Conservation (phyloP, 2,329 filamentous ascomycete genomes). For the Fusarium longipes region DNA sequence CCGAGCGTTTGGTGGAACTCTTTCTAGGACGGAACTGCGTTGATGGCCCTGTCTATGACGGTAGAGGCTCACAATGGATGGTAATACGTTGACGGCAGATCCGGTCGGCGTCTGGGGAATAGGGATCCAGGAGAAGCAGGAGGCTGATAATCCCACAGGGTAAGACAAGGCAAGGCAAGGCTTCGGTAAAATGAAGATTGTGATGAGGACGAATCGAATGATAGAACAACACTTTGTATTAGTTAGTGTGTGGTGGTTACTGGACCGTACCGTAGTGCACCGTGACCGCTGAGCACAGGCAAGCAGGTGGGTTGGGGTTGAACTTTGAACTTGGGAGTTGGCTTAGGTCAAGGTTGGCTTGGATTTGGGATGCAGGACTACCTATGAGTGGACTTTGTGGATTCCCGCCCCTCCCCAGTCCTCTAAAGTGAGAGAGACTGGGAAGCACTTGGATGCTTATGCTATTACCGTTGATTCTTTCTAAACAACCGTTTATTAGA, state of each 20-base stretch:
- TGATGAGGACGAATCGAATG: conserved; percentile 13
- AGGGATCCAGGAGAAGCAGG: neutral
- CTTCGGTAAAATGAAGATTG: conserved; percentile 8
- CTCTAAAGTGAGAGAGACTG: neutral
- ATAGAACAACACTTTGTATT: conserved; percentile 20
- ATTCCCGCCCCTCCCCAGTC: conserved; percentile 27
- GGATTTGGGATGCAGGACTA: conserved; percentile 28
- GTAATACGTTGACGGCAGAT: conserved; percentile 14
- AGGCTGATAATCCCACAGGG: conserved; percentile 17
- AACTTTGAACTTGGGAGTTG: conserved; percentile 8
- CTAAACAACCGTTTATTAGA: neutral
- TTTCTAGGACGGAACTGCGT: conserved; percentile 21
- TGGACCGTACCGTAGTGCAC: conserved; percentile 9
- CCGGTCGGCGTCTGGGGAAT: conserved; percentile 16
- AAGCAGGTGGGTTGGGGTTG: conserved; percentile 14
- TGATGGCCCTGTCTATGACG: conserved; percentile 28
- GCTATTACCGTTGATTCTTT: conserved; percentile 10
- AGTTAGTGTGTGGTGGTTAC: conserved; percentile 28
- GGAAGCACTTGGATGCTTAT: neutral
- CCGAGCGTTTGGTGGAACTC: conserved; percentile 30
- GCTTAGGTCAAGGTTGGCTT: conserved; percentile 24
- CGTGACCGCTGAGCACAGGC: conserved; percentile 26
- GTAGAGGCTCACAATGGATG: conserved; percentile 27
- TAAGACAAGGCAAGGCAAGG: neutral
- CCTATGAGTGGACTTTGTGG: conserved; percentile 35